These are phyloP conservation scores for Climacium dendroides DNA, from an alignment of 225 moss, liverwort and hornwort species.

Conservation along the genomic window DNA sequence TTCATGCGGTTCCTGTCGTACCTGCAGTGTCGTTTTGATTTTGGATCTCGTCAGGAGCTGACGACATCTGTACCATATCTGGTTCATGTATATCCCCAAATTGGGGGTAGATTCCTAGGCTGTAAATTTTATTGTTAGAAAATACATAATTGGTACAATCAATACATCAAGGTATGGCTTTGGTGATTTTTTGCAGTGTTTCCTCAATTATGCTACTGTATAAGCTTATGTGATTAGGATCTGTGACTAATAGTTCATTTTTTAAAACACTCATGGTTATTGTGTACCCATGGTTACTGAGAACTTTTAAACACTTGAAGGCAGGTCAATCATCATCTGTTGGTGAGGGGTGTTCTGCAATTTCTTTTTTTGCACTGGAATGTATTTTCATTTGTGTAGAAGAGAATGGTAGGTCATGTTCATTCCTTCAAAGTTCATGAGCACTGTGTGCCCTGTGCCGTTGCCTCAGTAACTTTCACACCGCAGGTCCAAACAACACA, in stretches of 20 bases:
- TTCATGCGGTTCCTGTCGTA: neutral
- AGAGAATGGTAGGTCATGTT: neutral
- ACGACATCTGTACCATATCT: neutral
- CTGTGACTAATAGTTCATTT: too few species aligned
- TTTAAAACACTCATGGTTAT: too few species aligned
- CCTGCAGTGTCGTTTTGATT: neutral
- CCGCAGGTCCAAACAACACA: too few species aligned
- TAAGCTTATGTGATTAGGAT: neutral
- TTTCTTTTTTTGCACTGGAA: neutral
- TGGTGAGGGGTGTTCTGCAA: neutral
- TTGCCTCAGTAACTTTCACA: too few species aligned
- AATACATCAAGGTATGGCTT: neutral
- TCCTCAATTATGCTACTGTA: neutral
- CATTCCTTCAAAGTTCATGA: neutral
- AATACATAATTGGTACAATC: neutral
- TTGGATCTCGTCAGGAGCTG: neutral
- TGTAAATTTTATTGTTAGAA: constrained; percentile 11
- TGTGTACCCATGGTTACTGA: neutral
- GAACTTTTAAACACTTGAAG: neutral
- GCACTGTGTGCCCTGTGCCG: neutral
- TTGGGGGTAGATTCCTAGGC: neutral
- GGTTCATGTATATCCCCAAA: neutral
- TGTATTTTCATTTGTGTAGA: neutral
- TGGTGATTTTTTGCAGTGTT: neutral
- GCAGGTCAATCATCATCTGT: too few species aligned